Evolutionary conservation across 768 basidiomycete genomes (phyloP).

Genomic region (Collybia sp.): DNA sequence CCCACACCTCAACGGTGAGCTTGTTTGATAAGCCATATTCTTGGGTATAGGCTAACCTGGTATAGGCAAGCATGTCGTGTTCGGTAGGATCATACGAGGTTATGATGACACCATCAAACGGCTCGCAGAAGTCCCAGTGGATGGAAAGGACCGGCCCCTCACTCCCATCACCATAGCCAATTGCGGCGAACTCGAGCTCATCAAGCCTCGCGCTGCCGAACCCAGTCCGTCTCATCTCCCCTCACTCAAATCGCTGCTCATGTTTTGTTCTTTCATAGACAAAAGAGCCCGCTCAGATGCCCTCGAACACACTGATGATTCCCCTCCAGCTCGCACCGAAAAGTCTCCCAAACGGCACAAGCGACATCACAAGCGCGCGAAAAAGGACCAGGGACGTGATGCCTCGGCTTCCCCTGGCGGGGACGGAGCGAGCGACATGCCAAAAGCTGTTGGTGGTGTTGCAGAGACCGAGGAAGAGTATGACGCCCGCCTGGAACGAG

Average conservation of each 20-base stretch:
- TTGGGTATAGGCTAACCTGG: background rate
- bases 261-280: background rate
- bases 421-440: background rate
- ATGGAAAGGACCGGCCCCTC: slow-evolving; percentile 70
- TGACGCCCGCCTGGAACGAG: slow-evolving; percentile 60
- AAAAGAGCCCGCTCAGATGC: background rate
- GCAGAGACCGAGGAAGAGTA: slow-evolving; percentile 71
- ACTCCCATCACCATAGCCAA: slow-evolving; percentile 64
- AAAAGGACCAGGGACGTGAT: background rate
- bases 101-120: slow-evolving; percentile 54
- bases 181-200: slow-evolving; percentile 83
- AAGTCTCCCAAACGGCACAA: background rate
- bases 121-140: slow-evolving; percentile 62
- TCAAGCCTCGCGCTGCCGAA: slow-evolving; percentile 27
- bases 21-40: slow-evolving; percentile 13
- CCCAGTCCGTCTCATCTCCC: background rate
- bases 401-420: slow-evolving; percentile 2
- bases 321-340: background rate
- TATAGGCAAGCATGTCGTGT: slow-evolving; percentile 48
- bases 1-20: slow-evolving; percentile 67
- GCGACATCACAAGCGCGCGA: background rate
- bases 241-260: background rate
- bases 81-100: slow-evolving; percentile 54
- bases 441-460: too few relatives aligned
- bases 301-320: too few relatives aligned